phyloP scores from a whole-genome alignment of 257 asterid genomes.

The Paulownia fortunei region DNA sequence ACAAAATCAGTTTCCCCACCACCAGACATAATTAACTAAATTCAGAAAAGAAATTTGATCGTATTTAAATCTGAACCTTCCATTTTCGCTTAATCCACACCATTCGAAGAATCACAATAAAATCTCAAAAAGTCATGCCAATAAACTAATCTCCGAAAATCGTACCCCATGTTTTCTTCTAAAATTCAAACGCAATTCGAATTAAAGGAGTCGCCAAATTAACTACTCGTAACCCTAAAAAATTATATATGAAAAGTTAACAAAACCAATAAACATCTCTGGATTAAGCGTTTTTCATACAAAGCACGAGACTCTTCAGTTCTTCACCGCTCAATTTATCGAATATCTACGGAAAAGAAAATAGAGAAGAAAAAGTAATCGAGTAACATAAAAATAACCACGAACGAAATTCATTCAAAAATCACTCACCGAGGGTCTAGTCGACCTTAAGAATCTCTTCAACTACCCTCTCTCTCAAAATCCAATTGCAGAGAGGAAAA shows the following conservation, averaged over 20 bases:
- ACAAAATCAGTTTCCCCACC: background rate
- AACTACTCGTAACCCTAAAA: slow-evolving; percentile 24
- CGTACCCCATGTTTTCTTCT: background rate
- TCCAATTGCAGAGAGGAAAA: slow-evolving; percentile 20
- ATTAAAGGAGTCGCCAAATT: background rate
- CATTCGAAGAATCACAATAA: slow-evolving; percentile 2
- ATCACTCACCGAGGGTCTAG: slow-evolving; percentile 27
- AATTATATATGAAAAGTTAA: background rate
- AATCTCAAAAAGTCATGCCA: background rate
- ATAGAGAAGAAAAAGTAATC: background rate
- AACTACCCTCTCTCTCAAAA: slow-evolving; percentile 19
- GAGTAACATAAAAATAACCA: slow-evolving; percentile 1
- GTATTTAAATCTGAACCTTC: background rate
- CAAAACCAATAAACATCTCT: background rate
- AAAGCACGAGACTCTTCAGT: background rate
- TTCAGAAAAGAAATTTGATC: background rate
- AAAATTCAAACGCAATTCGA: slow-evolving; percentile 2
- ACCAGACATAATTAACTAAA: background rate
- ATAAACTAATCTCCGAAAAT: background rate
- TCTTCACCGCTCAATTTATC: background rate
- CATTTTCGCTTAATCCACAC: background rate
- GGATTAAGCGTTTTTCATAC: background rate
- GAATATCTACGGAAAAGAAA: background rate
- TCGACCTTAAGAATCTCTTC: slow-evolving; percentile 11
- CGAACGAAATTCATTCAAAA: background rate